phyloP scores from a whole-genome alignment of 2,329 filamentous ascomycete species.

The Triangularia setosa region DNA sequence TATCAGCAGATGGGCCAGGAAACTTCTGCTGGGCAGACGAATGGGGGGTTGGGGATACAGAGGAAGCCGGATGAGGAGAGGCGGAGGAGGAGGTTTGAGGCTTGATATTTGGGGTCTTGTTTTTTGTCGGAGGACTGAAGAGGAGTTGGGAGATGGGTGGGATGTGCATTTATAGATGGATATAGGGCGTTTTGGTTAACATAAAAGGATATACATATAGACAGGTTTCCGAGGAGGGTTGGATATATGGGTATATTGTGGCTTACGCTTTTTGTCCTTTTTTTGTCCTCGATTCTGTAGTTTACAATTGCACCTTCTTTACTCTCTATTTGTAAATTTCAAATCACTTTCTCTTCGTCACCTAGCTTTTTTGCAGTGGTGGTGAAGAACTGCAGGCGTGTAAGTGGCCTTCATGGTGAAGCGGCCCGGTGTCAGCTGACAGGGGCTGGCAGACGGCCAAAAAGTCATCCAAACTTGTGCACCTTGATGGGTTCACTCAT shows the following conservation, averaged over 20 bases:
- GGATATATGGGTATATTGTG: neutral
- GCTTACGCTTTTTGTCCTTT: neutral
- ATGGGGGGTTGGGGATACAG: neutral
- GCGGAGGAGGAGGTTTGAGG: neutral
- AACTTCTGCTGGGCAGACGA: neutral
- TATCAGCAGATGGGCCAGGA: constrained; percentile 39
- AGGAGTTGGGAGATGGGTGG: neutral
- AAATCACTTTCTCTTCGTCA: neutral
- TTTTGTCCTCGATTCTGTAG: neutral
- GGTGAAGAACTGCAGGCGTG: neutral
- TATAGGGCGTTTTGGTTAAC: neutral
- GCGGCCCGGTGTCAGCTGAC: neutral
- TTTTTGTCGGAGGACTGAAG: neutral
- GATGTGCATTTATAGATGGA: neutral
- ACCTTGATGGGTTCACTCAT: neutral
- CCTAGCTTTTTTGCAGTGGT: neutral
- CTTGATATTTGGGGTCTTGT: neutral
- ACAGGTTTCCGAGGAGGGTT: neutral
- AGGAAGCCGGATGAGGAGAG: neutral
- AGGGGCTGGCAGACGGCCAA: neutral
- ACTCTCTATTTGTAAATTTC: neutral
- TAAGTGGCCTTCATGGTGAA: neutral
- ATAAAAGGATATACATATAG: neutral
- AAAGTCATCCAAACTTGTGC: neutral
- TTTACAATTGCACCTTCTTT: neutral